Conservation (phyloP, 805 yeast genomes). For the Candida nonsorbophila region DNA sequence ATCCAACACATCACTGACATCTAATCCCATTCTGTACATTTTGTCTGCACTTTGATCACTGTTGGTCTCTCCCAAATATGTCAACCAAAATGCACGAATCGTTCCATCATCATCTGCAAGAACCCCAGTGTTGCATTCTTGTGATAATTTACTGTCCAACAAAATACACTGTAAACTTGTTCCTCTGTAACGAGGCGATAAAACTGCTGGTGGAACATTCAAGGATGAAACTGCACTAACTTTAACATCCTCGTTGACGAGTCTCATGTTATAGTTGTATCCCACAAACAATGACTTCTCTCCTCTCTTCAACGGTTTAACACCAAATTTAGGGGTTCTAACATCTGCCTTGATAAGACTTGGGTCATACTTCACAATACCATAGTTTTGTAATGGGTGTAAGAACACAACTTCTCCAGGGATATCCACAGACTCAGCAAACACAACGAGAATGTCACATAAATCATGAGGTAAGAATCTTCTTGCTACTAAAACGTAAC, state of each 20-base stretch:
- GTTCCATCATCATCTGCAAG: slow-evolving; percentile 73
- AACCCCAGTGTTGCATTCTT: slow-evolving; percentile 76
- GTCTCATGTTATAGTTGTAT: slow-evolving; percentile 62
- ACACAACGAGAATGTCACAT: slow-evolving; percentile 67
- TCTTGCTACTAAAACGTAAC: slow-evolving; percentile 76
- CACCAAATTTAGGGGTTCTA: slow-evolving; percentile 58
- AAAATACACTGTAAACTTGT: slow-evolving; percentile 75
- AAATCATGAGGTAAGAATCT: slow-evolving; percentile 77
- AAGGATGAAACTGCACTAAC: slow-evolving; percentile 74
- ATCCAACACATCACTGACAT: slow-evolving; percentile 57
- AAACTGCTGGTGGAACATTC: slow-evolving; percentile 62
- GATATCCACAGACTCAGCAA: slow-evolving; percentile 80
- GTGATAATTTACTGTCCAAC: slow-evolving; percentile 66
- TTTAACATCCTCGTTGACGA: slow-evolving; percentile 68
- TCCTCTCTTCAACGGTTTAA: slow-evolving; percentile 61
- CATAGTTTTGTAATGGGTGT: slow-evolving; percentile 85
- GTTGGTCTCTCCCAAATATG: slow-evolving; percentile 71
- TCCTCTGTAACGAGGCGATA: slow-evolving; percentile 78
- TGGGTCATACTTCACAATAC: slow-evolving; percentile 80
- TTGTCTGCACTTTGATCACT: slow-evolving; percentile 50
- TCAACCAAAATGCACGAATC: slow-evolving; percentile 79
- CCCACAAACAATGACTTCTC: slow-evolving; percentile 78
- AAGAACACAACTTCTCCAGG: slow-evolving; percentile 77
- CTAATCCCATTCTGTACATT: slow-evolving; percentile 69
- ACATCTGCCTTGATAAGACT: slow-evolving; percentile 65